phyloP scores from a whole-genome alignment of 768 basidiomycete species.

The Leccinum variicolor region DNA sequence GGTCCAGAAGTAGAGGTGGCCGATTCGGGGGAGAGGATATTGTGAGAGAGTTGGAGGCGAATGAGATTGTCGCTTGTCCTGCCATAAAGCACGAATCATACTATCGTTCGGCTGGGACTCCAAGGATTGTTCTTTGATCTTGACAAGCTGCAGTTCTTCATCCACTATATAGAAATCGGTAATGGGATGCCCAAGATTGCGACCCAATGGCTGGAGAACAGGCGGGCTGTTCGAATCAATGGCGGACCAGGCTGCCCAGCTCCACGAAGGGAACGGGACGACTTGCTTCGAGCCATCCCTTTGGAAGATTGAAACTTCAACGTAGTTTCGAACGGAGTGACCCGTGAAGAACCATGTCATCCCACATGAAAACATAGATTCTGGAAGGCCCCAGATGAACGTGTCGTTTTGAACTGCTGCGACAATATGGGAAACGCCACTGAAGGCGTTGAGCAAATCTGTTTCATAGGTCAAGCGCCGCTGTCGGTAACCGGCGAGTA shows the following conservation, averaged over 20 bases:
- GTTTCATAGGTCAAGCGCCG: constrained; percentile 12
- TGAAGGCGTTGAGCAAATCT: constrained; percentile 15
- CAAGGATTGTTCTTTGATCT: background rate
- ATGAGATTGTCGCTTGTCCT: background rate
- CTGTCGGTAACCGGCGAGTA: constrained; percentile 8
- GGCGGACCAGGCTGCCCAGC: constrained; percentile 13
- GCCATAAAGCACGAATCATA: background rate
- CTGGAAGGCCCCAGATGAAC: constrained; percentile 16
- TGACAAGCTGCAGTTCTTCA: background rate
- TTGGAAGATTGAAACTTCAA: constrained; percentile 1
- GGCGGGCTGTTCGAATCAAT: background rate
- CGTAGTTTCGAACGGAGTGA: background rate
- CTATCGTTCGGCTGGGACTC: background rate
- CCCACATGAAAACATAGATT: constrained; percentile 10
- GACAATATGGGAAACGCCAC: constrained; percentile 12
- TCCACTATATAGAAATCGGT: constrained; percentile 10
- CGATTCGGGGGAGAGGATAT: background rate
- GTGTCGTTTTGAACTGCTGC: constrained; percentile 7
- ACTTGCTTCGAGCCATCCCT: constrained; percentile 2
- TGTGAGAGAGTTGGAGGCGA: background rate
- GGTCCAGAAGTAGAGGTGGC: constrained; percentile 17
- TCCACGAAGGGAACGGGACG: constrained; percentile 17
- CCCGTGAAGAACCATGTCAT: constrained; percentile 7
- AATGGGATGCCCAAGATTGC: background rate
- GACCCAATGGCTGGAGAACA: background rate